Evolutionary conservation across 345 rosid genomes (phyloP), one percentile per base, ranked within the genome.

Genomic region (Combretum micranthum): DNA sequence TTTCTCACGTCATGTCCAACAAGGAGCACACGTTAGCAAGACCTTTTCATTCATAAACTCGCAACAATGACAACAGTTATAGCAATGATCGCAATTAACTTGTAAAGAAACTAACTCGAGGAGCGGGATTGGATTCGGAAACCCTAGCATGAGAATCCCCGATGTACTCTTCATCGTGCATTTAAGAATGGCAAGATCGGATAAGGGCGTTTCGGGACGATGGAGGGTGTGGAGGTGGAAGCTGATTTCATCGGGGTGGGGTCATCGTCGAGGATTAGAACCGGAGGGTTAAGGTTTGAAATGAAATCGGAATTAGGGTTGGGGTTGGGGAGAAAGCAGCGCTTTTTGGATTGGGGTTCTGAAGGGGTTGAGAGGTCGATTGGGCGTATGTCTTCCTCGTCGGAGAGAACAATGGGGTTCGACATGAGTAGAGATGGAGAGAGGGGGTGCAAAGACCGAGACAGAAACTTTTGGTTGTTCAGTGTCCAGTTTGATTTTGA

Each of bases 191-290:
- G 78, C 63, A 39, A 78, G 48, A 59, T 74, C 93, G 49, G 69
- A 77, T 54, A 76, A 52, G 13, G 93, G 93, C 16, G 93, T 83
- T 25, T 88, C 93, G 88, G 62, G 52, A 88, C 86, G 65, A 81
- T 62, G 12, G 62, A 66, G 44, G 77, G 77, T 13, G 82, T 62
- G 7, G 71, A 56, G 26, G 57, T 46, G 44, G 76, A 23, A 57
- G 43, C 60, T 48, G 67, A 62, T 56, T 85, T 88, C 44, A 58
- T 68, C 10, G 87, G 90, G 7, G 87, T 79, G 17, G 83, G 77
- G 22, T 77, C 86, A 52, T 84, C 87, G 63, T 75, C 87, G 62
- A 84, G 52, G 60, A 81, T 62, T 17, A 84, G 48, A 52, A 81
- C 60, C 15, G 72, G 66, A 6, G 72, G 72, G 65, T 44, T 42